These are phyloP conservation scores for Silene uniflora DNA, from an alignment of 148 eudicot genomes.

Conservation along the genomic window DNA sequence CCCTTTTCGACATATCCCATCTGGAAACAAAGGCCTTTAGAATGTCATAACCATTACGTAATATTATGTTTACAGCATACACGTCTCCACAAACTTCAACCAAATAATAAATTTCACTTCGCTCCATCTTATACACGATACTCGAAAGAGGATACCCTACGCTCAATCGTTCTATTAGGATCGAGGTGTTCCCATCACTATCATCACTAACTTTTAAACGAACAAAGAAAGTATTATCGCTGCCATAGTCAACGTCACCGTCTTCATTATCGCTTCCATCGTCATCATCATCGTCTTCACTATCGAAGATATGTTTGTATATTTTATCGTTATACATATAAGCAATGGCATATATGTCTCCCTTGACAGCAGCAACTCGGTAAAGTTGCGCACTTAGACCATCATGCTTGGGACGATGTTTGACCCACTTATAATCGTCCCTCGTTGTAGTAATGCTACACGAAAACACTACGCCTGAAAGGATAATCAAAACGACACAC, in stretches of 20 bases:
- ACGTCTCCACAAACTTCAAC: conserved; percentile 6
- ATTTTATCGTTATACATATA: too few relatives aligned
- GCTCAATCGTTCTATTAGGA: not conserved
- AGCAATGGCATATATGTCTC: not conserved
- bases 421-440: not conserved
- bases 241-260: not conserved
- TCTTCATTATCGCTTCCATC: too few relatives aligned
- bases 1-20: not conserved
- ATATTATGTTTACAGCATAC: too few relatives aligned
- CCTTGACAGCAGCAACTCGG: not conserved
- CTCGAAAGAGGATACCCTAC: not conserved
- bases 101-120: not conserved
- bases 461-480: not conserved
- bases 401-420: not conserved
- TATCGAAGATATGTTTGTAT: too few relatives aligned
- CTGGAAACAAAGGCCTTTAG: not conserved
- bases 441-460: not conserved
- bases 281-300: not conserved
- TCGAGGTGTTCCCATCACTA: too few relatives aligned
- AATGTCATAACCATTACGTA: not conserved
- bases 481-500: not conserved
- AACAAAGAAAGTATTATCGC: not conserved
- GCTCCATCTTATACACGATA: too few relatives aligned
- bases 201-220: not conserved
- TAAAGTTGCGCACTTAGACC: too few relatives aligned